Conservation (phyloP, 1,284 basidiomycete species). For the Leccinum variabile region DNA sequence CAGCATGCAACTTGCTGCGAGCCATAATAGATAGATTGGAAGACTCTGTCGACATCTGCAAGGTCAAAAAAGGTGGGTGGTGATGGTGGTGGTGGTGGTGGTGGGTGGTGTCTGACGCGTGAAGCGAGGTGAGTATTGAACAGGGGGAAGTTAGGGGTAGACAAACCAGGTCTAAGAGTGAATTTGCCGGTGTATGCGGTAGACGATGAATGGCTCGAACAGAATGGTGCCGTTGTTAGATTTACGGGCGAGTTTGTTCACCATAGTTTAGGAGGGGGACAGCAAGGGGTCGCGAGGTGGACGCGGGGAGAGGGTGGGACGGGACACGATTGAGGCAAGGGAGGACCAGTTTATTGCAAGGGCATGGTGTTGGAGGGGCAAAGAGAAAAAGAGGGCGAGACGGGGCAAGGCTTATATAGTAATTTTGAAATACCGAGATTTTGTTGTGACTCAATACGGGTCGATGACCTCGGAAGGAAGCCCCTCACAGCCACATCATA, state of each 20-base stretch:
- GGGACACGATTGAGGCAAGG: conserved; percentile 28
- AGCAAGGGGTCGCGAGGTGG: conserved; percentile 39
- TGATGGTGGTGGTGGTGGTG: not conserved
- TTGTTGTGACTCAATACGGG: conserved; percentile 32
- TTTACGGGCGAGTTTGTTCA: conserved; percentile 74
- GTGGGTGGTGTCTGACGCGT: conserved; percentile 22
- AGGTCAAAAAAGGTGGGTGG: conserved; percentile 14
- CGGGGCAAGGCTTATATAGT: conserved; percentile 33
- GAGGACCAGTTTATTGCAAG: conserved; percentile 27
- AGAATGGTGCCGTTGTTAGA: conserved; percentile 81
- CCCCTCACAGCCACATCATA: conserved; percentile 31
- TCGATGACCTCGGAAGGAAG: conserved; percentile 32
- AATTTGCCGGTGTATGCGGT: conserved; percentile 72
- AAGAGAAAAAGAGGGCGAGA: conserved; percentile 14
- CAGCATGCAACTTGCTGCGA: conserved; percentile 70
- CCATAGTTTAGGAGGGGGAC: conserved; percentile 60
- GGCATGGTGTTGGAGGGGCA: conserved; percentile 45
- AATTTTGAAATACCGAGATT: conserved; percentile 35
- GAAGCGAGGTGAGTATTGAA: conserved; percentile 1
- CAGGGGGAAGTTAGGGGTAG: not conserved
- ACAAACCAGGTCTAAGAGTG: conserved; percentile 25
- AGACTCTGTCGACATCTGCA: conserved; percentile 48
- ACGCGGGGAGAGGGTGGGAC: conserved; percentile 11
- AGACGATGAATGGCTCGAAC: conserved; percentile 81
- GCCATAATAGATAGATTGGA: conserved; percentile 59